Evolutionary conservation across 23 red algal species (phyloP).

Genomic region (Gracilaria gracilis): DNA sequence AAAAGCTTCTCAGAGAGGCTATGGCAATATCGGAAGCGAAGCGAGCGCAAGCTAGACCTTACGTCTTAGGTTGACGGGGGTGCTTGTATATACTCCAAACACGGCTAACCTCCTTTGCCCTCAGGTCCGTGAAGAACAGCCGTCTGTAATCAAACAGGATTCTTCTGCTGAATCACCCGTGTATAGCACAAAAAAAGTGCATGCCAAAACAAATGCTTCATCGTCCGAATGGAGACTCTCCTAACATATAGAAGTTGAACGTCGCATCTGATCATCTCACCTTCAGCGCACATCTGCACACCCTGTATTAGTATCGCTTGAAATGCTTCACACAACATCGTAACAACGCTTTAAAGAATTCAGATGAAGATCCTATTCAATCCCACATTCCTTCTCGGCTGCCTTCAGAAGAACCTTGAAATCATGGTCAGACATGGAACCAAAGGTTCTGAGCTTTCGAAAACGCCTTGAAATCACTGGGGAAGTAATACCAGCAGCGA

Average conservation of each 20-base stretch:
- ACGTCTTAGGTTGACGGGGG: background rate
- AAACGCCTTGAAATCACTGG: constrained; percentile 66
- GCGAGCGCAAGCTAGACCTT: background rate
- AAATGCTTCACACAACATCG: too few species aligned
- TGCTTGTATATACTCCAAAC: background rate
- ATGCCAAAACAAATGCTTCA: too few species aligned
- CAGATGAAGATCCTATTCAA: background rate
- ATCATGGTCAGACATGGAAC: constrained; percentile 71
- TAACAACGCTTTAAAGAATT: background rate
- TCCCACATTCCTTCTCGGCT: constrained; percentile 43
- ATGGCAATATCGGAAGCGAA: constrained; percentile 24
- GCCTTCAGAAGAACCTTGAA: constrained; percentile 51
- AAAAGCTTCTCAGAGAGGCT: constrained; percentile 13
- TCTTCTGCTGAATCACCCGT: background rate
- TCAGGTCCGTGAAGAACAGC: background rate
- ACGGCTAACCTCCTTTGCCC: background rate
- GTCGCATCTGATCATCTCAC: too few species aligned
- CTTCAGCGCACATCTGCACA: too few species aligned
- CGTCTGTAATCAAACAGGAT: background rate
- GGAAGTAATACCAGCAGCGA: constrained; percentile 79
- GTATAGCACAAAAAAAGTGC: too few species aligned
- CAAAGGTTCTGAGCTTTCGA: constrained; percentile 51
- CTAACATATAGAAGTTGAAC: too few species aligned
- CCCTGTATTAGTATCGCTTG: too few species aligned
- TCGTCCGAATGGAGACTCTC: too few species aligned